These are phyloP conservation scores for Diaporthe australafricana DNA, from an alignment of 2,329 filamentous ascomycete genomes.

Conservation along the genomic window DNA sequence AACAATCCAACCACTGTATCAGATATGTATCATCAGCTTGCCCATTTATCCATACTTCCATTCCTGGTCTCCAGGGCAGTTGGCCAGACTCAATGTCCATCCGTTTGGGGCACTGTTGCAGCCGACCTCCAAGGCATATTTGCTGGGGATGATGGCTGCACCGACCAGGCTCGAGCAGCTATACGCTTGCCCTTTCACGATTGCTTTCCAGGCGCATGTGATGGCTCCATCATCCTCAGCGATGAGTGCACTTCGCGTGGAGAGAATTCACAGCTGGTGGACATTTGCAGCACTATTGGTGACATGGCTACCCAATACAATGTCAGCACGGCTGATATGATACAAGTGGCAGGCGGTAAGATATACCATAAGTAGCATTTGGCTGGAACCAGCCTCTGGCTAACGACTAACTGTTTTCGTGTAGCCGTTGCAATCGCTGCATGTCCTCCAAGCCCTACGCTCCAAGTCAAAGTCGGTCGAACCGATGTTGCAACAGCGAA, in stretches of 20 bases:
- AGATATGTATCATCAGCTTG: neutral
- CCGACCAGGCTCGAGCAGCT: slow-evolving; percentile 43
- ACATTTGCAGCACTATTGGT: slow-evolving; percentile 42
- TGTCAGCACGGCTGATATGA: slow-evolving; percentile 44
- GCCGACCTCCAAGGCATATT: slow-evolving; percentile 6
- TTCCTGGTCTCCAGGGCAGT: neutral
- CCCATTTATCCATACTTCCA: neutral
- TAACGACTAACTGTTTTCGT: neutral
- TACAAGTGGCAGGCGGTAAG: slow-evolving; percentile 47
- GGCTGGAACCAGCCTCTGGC: neutral
- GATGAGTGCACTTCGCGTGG: slow-evolving; percentile 43
- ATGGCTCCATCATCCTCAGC: slow-evolving; percentile 45
- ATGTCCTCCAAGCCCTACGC: slow-evolving; percentile 40
- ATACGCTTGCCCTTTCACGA: slow-evolving; percentile 46
- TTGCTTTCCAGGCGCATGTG: slow-evolving; percentile 45
- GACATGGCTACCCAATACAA: slow-evolving; percentile 41
- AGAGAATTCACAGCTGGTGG: slow-evolving; percentile 43
- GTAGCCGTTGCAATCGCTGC: slow-evolving; percentile 42
- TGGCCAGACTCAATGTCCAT: slow-evolving; percentile 8
- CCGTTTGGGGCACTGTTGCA: slow-evolving; percentile 23
- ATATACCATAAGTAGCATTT: neutral
- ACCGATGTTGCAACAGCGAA: slow-evolving; percentile 42
- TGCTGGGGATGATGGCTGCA: slow-evolving; percentile 36
- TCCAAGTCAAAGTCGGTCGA: slow-evolving; percentile 43
- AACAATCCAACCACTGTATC: neutral